Evolutionary conservation across 2,329 filamentous ascomycete species (phyloP).

Genomic region (Colletotrichum falcatum): DNA sequence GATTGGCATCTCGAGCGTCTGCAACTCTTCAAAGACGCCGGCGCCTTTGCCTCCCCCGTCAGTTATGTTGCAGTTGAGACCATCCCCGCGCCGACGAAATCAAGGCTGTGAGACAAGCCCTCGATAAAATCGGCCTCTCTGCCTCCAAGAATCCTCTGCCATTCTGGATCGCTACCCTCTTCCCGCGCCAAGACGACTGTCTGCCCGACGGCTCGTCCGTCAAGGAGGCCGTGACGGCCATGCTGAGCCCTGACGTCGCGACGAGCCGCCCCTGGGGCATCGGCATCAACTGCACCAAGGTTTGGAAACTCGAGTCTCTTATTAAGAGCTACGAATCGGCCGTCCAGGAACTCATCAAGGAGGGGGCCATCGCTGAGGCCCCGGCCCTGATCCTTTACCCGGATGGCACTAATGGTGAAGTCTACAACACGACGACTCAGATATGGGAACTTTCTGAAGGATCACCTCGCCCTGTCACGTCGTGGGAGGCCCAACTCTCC

Average conservation of each 20-base stretch:
- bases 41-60: constrained; percentile 55
- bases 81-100: constrained; percentile 72
- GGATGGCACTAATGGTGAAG: constrained; percentile 75
- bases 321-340: constrained; percentile 66
- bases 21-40: constrained; percentile 59
- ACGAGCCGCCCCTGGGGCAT: constrained; percentile 66
- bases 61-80: constrained; percentile 74
- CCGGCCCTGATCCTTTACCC: constrained; percentile 74
- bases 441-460: constrained; percentile 64
- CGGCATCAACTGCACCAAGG: constrained; percentile 77
- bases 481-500: constrained; percentile 62
- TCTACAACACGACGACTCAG: constrained; percentile 74
- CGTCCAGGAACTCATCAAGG: constrained; percentile 52
- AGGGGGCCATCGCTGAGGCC: constrained; percentile 52
- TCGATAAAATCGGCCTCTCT: constrained; percentile 46
- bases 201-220: constrained; percentile 68
- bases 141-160: constrained; percentile 49
- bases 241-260: constrained; percentile 50
- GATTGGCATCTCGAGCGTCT: constrained; percentile 70
- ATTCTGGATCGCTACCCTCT: constrained; percentile 74
- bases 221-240: constrained; percentile 50
- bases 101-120: constrained; percentile 63
- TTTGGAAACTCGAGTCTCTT: constrained; percentile 69
- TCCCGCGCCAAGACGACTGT: constrained; percentile 63
- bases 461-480: constrained; percentile 42